phyloP scores from a whole-genome alignment of 2,329 filamentous ascomycete species.

The Tothia fuscella region DNA sequence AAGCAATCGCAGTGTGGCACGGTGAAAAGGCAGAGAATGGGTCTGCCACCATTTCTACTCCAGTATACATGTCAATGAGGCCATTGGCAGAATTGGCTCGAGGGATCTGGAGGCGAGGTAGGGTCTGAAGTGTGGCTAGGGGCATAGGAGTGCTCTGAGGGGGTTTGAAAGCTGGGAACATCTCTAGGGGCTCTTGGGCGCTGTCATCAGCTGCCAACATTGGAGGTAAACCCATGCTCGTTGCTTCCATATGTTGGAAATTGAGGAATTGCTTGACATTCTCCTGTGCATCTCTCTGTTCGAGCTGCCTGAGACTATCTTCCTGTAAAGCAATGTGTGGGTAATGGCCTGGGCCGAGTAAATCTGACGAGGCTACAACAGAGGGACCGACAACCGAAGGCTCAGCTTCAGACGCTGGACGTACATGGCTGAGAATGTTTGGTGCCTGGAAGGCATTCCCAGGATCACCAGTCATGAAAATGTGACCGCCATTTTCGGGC shows the following conservation, averaged over 20 bases:
- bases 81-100: constrained; percentile 21
- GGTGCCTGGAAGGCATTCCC: constrained; percentile 57
- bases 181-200: constrained; percentile 30
- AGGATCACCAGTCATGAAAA: constrained; percentile 67
- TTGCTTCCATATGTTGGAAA: constrained; percentile 59
- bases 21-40: constrained; percentile 32
- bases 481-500: constrained; percentile 50
- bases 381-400: constrained; percentile 43
- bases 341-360: constrained; percentile 59
- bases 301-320: constrained; percentile 55
- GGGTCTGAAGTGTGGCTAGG: constrained; percentile 39
- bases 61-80: constrained; percentile 26
- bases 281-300: constrained; percentile 72
- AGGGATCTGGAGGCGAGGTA: constrained; percentile 48
- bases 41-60: constrained; percentile 19
- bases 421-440: constrained; percentile 43
- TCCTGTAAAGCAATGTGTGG: constrained; percentile 60
- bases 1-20: constrained; percentile 16
- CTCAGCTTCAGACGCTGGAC: constrained; percentile 54
- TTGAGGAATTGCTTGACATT: constrained; percentile 84
- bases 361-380: constrained; percentile 80
- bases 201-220: constrained; percentile 29
- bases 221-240: constrained; percentile 35
- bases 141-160: constrained; percentile 31
- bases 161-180: constrained; percentile 35